phyloP scores from a whole-genome alignment of 129 eudicot genomes.

The Artemisia argyi region DNA sequence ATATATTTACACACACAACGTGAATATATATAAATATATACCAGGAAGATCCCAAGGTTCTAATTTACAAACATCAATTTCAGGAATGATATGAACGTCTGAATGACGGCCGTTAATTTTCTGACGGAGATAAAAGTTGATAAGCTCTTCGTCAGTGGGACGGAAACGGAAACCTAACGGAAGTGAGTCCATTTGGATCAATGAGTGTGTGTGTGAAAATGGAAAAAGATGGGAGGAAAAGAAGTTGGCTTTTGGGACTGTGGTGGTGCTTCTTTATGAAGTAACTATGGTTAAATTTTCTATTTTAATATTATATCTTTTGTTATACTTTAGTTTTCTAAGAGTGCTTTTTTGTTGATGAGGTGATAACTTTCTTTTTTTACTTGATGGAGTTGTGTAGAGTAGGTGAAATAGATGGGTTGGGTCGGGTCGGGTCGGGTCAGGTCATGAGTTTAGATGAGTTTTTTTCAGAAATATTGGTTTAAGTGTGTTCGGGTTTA shows the following conservation, averaged over 20 bases:
- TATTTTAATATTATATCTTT: not conserved
- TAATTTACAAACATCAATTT: constrained; percentile 64
- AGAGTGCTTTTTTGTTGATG: no score
- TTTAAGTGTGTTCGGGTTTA: no score
- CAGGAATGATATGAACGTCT: constrained; percentile 57
- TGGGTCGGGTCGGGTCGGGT: no score
- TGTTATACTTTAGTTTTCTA: not conserved
- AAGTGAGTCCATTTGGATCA: constrained; percentile 37
- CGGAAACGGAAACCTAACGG: constrained; percentile 67
- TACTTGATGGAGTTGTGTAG: no score
- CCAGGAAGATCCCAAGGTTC: constrained; percentile 81
- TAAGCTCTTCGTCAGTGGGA: constrained; percentile 65
- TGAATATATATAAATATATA: not conserved
- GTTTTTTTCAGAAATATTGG: no score
- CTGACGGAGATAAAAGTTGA: constrained; percentile 50
- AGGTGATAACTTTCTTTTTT: no score
- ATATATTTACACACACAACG: not conserved
- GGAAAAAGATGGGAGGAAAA: constrained; percentile 19
- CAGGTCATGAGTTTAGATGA: no score
- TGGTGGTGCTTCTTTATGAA: not conserved
- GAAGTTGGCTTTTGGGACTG: constrained; percentile 7
- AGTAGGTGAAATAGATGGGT: no score
- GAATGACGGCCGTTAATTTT: constrained; percentile 63
- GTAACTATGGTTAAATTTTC: not conserved
- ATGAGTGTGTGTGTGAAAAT: not conserved